phyloP scores from a whole-genome alignment of 2,329 filamentous ascomycete species.

The Pseudocercospora eumusae region DNA sequence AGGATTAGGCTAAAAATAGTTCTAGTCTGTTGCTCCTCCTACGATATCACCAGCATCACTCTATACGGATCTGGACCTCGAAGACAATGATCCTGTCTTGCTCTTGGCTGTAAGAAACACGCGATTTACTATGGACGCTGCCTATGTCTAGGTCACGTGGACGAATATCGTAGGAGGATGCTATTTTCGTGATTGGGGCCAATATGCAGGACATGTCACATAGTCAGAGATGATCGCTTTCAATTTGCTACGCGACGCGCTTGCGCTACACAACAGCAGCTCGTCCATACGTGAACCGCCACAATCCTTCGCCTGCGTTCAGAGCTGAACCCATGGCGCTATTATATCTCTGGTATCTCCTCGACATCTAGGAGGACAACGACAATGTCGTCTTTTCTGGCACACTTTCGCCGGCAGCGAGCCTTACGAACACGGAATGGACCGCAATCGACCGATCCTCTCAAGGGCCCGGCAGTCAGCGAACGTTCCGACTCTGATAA shows the following conservation, averaged over 20 bases:
- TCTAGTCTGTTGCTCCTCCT: no score
- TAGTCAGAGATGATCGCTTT: background rate
- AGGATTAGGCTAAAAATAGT: no score
- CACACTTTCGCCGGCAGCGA: background rate
- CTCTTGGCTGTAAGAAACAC: no score
- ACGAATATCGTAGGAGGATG: background rate
- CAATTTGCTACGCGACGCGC: background rate
- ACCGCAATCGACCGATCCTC: conserved; percentile 1
- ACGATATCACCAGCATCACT: no score
- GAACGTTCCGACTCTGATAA: background rate
- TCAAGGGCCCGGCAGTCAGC: background rate
- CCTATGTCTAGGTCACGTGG: background rate
- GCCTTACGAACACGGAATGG: background rate
- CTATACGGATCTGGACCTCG: background rate
- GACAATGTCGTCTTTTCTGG: background rate
- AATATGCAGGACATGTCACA: background rate
- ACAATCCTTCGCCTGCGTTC: background rate
- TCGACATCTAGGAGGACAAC: background rate
- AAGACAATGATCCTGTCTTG: background rate
- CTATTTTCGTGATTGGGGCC: background rate
- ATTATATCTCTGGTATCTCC: background rate
- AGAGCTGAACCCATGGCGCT: background rate
- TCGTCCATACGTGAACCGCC: no score
- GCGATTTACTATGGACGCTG: background rate
- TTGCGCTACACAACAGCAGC: background rate